Evolutionary conservation across 768 basidiomycete species (phyloP), one percentile per base, ranked within the genome.

Genomic region (Lentinula aciculospora): DNA sequence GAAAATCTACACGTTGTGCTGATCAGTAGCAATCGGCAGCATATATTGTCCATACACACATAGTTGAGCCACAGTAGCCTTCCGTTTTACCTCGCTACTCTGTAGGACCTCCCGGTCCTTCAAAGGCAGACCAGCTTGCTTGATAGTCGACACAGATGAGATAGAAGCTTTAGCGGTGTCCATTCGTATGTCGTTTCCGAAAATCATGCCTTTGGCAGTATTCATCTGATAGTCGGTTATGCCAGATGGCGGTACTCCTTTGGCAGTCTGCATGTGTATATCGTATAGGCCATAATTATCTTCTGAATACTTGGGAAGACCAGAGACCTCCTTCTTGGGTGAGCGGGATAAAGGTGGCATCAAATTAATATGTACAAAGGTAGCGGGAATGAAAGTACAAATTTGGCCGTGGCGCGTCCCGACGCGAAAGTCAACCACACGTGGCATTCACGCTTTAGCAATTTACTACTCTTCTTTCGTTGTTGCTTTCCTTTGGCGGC

Each of bases 31-130:
- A 60, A 40, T 25, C 40, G 44, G 17, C 29, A 19, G 32, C 3
- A 40, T 31, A 31, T 61, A 60, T 51, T 57, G 25, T 58, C 39
- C 23, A 37, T n/a, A 78, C 87, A 66, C 68, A 95, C 94, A 99
- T 46, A 99, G 83, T 68, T 99, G 97, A 19, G 95, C 94, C 9
- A 99, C 93, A 1, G 95, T 98, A 1, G 96, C 90, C 71, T 99
- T 98, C 56, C 97, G 83, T 70, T 84, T 92, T 54, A 98, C 88
- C 70, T 98, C 97, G 13, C 86, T 70, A 59, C 84, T 94, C 37
- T 91, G 87, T 45, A 97, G 67, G 34, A 97, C 76, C 63, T 93
- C 88, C 61, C 80, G 81, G 72, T 99, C 94, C 93, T 94, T 94
- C 19, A 86, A 70, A 68, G 91, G 77, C 50, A 85, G 76, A 8